Evolutionary conservation across 306 rosid genomes (phyloP).

Genomic region (Potentilla sterilis): DNA sequence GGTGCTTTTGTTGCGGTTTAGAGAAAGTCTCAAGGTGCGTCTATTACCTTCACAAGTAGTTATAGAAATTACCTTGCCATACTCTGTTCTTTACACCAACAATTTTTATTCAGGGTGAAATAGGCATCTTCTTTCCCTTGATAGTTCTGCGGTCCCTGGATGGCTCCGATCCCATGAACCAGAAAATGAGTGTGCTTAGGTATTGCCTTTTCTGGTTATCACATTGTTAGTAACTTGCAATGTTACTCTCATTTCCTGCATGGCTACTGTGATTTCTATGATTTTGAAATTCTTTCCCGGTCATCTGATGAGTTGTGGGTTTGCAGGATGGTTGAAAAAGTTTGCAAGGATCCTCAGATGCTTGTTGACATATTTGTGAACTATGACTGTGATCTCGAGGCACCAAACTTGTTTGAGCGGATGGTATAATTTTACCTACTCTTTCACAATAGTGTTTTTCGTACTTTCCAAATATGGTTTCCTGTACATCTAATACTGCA

Average conservation of each 20-base stretch:
- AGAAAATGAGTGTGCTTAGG: constrained; percentile 91
- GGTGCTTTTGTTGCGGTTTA: constrained; percentile 85
- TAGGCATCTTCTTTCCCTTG: constrained; percentile 95
- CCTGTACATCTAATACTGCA: constrained; percentile 20
- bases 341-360: constrained; percentile 94
- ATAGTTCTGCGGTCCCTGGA: constrained; percentile 92
- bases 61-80: constrained; percentile 20
- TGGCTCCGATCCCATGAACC: constrained; percentile 71
- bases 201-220: constrained; percentile 40
- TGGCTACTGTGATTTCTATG: constrained; percentile 4
- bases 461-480: constrained; percentile 3
- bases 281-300: constrained; percentile 21
- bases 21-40: constrained; percentile 98
- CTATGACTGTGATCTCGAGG: constrained; percentile 99
- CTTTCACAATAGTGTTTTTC: constrained; percentile 23
- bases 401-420: constrained; percentile 97
- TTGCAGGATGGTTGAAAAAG: constrained; percentile 95
- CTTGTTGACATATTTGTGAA: constrained; percentile 98
- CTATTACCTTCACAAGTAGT: constrained; percentile 30
- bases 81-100: constrained; percentile 25
- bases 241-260: constrained; percentile 9
- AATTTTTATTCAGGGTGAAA: constrained; percentile 82
- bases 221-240: constrained; percentile 13
- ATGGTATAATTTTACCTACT: constrained; percentile 52
- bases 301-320: constrained; percentile 28